Conservation (phyloP, 2,329 filamentous ascomycete species). For the Hypoxylon sp. region DNA sequence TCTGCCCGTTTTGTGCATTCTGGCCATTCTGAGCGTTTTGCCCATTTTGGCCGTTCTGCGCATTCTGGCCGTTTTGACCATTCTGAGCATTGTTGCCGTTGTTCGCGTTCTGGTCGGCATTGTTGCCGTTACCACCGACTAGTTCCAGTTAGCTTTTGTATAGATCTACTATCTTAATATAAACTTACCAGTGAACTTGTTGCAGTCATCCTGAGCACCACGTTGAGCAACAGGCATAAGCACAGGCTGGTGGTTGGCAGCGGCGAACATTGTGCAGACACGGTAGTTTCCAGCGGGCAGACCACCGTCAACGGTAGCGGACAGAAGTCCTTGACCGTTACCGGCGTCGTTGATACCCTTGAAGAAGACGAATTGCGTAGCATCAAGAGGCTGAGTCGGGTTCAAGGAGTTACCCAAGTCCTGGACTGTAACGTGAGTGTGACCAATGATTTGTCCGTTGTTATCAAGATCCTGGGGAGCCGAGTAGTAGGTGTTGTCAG, state of each 20-base stretch:
- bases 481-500: slow-evolving; percentile 71
- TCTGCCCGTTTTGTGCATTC: slow-evolving; percentile 30
- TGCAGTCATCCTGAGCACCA: slow-evolving; percentile 76
- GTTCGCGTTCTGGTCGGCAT: slow-evolving; percentile 25
- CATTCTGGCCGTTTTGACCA: slow-evolving; percentile 32
- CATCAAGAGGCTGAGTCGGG: slow-evolving; percentile 67
- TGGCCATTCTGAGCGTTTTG: background rate
- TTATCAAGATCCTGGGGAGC: slow-evolving; percentile 68
- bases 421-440: slow-evolving; percentile 73
- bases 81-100: slow-evolving; percentile 44
- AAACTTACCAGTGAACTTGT: slow-evolving; percentile 67
- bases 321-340: slow-evolving; percentile 68
- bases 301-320: slow-evolving; percentile 68
- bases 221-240: slow-evolving; percentile 77
- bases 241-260: slow-evolving; percentile 77
- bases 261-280: slow-evolving; percentile 73
- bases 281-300: slow-evolving; percentile 75
- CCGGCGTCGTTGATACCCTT: slow-evolving; percentile 76
- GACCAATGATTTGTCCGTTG: slow-evolving; percentile 68
- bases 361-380: slow-evolving; percentile 72
- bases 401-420: slow-evolving; percentile 66
- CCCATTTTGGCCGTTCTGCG: slow-evolving; percentile 27
- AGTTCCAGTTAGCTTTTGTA: slow-evolving; percentile 27
- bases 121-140: slow-evolving; percentile 44
- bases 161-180: slow-evolving; percentile 20